Evolutionary conservation across 1,284 basidiomycete genomes (phyloP).

Genomic region (Prillingera fragicola): DNA sequence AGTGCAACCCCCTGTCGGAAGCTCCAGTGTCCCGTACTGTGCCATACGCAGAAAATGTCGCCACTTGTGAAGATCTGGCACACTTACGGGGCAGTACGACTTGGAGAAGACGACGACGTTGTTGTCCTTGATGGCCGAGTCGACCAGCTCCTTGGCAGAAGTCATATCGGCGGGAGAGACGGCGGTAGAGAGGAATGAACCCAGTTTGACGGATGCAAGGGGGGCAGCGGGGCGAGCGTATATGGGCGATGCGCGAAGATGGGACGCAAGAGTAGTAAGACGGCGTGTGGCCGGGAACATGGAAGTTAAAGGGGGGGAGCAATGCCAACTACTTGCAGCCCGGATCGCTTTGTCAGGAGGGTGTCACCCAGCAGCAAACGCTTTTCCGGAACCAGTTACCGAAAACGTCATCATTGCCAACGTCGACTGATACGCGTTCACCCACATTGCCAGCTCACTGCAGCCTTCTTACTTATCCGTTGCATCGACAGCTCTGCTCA

Average conservation of each 20-base stretch:
- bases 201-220: slow-evolving; percentile 38
- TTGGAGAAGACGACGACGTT: slow-evolving; percentile 46
- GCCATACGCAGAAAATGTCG: no score
- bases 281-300: slow-evolving; percentile 30
- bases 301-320: no score
- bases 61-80: neutral
- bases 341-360: no score
- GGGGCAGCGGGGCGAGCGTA: neutral
- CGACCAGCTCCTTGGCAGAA: slow-evolving; percentile 39
- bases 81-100: slow-evolving; percentile 46
- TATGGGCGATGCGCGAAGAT: slow-evolving; percentile 4
- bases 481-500: no score
- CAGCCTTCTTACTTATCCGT: no score
- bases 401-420: no score
- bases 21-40: no score
- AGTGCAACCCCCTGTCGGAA: no score
- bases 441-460: no score
- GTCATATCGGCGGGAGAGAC: slow-evolving; percentile 27
- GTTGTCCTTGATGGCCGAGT: slow-evolving; percentile 43
- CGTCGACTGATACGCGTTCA: neutral
- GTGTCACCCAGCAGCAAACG: no score
- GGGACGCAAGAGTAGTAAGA: slow-evolving; percentile 21
- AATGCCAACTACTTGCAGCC: no score
- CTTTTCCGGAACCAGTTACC: no score
- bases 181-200: slow-evolving; percentile 36